Base-by-base conservation (phyloP, 1,284 basidiomycete genomes). In the Fomes fomentarius region DNA sequence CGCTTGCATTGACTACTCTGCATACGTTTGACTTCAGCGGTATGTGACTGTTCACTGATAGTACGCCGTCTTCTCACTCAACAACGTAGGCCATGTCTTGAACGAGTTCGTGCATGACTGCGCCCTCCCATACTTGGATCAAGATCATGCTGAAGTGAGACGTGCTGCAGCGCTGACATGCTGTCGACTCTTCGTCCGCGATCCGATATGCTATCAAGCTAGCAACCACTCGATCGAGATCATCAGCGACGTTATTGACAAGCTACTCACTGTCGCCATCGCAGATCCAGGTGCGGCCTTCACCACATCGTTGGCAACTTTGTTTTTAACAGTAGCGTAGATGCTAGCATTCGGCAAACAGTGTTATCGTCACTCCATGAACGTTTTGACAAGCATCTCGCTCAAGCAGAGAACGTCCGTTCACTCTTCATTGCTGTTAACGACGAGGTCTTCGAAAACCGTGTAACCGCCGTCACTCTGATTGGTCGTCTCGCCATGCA, bases 341-440 rank as follows among this genome's bases (percentile, higher is more conserved):
- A 95, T 65, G 76, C 93, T 2, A 79, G 76, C 22, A 98, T 97
- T 57, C 82, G 96, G n/a, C 84, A 89, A 61, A 89, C 91, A 0
- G 97, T 99, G 1, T 80, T 99, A 17, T 85, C 87, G 12, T 89
- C 88, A 10, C 79, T 99, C 34, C 94, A 98, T 66, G 92, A 96
- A 64, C 89, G 94, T 38, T 99, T 99, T 64, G 97, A 99, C 69
- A 93, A 95, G 60, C 96, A 99, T 69, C 82, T 99, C n/a, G 94
- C 97, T 1, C 97, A 99, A 72, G 95, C 96, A 0, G 97, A 99
- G 72, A 97, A 98, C 66, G 95, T 99, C 10, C 87, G 96, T 10
- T 96, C 94, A 11, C 78, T 99, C 15, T 99, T 99, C 74, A 95
- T 99, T 60, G 98, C 96, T 0, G 81, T 99, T 53, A 99, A 99